Conservation (phyloP, 768 basidiomycete species). For the Amanita subjunquillea region DNA sequence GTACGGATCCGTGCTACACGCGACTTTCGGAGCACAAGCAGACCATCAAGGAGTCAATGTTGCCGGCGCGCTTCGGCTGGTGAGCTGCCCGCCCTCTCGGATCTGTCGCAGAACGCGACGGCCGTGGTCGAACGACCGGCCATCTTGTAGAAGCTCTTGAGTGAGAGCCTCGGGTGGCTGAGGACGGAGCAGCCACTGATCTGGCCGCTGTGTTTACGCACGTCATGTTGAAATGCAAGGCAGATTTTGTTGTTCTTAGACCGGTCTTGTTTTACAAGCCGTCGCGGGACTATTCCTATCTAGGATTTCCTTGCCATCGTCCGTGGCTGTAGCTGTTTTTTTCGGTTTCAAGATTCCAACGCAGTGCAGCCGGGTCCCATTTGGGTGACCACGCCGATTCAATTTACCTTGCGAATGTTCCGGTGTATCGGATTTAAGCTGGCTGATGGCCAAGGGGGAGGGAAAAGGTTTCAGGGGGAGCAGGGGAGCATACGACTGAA, state of each 20-base stretch:
- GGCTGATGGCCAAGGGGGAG: background rate
- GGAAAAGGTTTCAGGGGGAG: too few relatives aligned
- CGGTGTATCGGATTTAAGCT: background rate
- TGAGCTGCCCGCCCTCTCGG: slow-evolving; percentile 78
- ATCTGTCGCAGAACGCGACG: slow-evolving; percentile 73
- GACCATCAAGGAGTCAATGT: slow-evolving; percentile 82
- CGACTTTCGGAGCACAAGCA: slow-evolving; percentile 62
- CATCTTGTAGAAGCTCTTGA: slow-evolving; percentile 74
- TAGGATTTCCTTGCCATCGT: slow-evolving; percentile 23
- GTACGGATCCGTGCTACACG: slow-evolving; percentile 46
- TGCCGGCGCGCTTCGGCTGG: slow-evolving; percentile 80
- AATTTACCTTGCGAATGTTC: slow-evolving; percentile 70
- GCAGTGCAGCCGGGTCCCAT: slow-evolving; percentile 58
- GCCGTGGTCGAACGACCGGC: slow-evolving; percentile 70
- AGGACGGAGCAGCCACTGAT: slow-evolving; percentile 54
- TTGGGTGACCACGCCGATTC: slow-evolving; percentile 83
- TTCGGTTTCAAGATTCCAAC: slow-evolving; percentile 37
- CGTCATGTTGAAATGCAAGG: slow-evolving; percentile 65
- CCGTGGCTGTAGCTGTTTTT: background rate
- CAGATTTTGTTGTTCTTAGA: too few relatives aligned
- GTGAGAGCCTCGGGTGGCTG: slow-evolving; percentile 44
- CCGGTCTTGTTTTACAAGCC: too few relatives aligned
- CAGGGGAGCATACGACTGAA: too few relatives aligned
- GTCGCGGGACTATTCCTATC: slow-evolving; percentile 44
- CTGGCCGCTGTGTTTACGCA: slow-evolving; percentile 56